These are phyloP conservation scores for Pseudocercospora fijiensis DNA, from an alignment of 2,329 filamentous ascomycete genomes.

Conservation along the genomic window DNA sequence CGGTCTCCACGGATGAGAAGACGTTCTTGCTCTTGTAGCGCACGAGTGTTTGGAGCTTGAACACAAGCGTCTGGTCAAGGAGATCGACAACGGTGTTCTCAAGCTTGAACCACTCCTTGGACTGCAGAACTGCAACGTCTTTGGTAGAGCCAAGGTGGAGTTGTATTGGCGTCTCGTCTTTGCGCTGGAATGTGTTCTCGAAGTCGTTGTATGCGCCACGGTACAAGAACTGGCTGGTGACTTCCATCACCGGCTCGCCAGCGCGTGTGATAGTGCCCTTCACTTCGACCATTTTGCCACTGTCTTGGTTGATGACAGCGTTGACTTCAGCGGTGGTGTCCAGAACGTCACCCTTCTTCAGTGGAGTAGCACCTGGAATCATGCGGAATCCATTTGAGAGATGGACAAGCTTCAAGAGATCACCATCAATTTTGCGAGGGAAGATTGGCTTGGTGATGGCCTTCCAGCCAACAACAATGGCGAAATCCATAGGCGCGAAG, in stretches of 20 bases:
- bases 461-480: slow-evolving; percentile 58
- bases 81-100: slow-evolving; percentile 83
- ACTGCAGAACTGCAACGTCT: slow-evolving; percentile 89
- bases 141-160: slow-evolving; percentile 82
- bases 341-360: slow-evolving; percentile 93
- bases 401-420: slow-evolving; percentile 93
- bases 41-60: slow-evolving; percentile 89
- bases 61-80: slow-evolving; percentile 87
- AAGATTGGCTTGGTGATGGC: slow-evolving; percentile 99
- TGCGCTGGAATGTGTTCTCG: slow-evolving; percentile 98
- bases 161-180: slow-evolving; percentile 92
- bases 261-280: slow-evolving; percentile 90
- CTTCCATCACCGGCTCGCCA: slow-evolving; percentile 88
- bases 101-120: slow-evolving; percentile 96
- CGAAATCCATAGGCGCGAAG: slow-evolving; percentile 91
- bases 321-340: slow-evolving; percentile 95
- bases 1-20: slow-evolving; percentile 87
- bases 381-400: slow-evolving; percentile 97
- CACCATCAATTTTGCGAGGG: slow-evolving; percentile 91
- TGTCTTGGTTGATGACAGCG: slow-evolving; percentile 95
- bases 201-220: slow-evolving; percentile 88
- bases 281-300: slow-evolving; percentile 99
- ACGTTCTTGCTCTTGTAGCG: slow-evolving; percentile 93
- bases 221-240: slow-evolving; percentile 97
- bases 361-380: slow-evolving; percentile 88